These are phyloP conservation scores for Yamadazyma tumulicola DNA, from an alignment of 805 yeast species.

Conservation along the genomic window DNA sequence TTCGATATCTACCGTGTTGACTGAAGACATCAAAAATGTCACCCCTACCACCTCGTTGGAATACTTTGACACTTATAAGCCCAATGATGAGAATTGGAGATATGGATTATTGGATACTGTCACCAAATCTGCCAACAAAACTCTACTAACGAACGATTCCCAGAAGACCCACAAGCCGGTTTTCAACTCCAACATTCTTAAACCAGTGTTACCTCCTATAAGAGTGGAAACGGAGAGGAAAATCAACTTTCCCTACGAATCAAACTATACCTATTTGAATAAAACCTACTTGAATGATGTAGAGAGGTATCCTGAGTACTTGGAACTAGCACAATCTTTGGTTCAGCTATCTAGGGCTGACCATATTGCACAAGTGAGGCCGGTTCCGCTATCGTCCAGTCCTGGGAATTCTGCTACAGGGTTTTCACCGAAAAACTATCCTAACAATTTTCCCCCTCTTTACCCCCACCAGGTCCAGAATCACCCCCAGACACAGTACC, in stretches of 20 bases:
- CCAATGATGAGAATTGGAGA: conserved; percentile 44
- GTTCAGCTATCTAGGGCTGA: conserved; percentile 29
- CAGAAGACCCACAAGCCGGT: conserved; percentile 23
- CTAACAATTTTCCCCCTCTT: conserved; percentile 12
- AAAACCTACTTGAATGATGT: conserved; percentile 48
- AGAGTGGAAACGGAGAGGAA: conserved; percentile 25
- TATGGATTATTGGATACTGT: conserved; percentile 37
- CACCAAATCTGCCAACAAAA: conserved; percentile 21
- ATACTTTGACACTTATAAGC: conserved; percentile 43
- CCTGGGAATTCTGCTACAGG: conserved; percentile 1
- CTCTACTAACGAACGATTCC: conserved; percentile 10
- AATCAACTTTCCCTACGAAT: conserved; percentile 51
- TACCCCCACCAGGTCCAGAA: conserved; percentile 14
- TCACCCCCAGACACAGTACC: conserved; percentile 3
- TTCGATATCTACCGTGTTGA: conserved; percentile 32
- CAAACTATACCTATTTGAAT: conserved; percentile 48
- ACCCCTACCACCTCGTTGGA: conserved; percentile 42
- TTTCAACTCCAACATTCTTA: conserved; percentile 35
- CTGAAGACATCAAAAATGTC: conserved; percentile 25
- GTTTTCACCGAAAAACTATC: conserved; percentile 2
- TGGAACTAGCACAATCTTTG: conserved; percentile 44
- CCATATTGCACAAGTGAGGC: not conserved
- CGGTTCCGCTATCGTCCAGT: conserved; percentile 1
- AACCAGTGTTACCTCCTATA: conserved; percentile 17
- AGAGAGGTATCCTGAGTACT: conserved; percentile 44